phyloP scores from a whole-genome alignment of 345 rosid genomes.

The Euphorbia pulcherrima region DNA sequence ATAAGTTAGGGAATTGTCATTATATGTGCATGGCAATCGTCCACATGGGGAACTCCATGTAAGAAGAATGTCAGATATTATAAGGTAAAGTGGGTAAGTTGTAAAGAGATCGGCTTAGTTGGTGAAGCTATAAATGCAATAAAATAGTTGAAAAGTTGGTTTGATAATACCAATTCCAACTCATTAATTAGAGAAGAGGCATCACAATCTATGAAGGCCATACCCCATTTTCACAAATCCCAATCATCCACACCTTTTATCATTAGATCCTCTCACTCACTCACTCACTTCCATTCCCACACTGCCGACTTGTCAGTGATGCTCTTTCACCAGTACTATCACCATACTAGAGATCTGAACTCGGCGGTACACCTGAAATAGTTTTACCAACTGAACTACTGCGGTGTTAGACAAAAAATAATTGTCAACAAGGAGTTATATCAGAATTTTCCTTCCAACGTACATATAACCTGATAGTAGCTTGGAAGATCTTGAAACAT shows the following conservation, averaged over 20 bases:
- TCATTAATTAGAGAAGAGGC: neutral
- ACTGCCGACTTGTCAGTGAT: neutral
- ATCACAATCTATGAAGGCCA: neutral
- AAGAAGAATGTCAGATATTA: too few relatives aligned
- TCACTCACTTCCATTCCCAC: too few relatives aligned
- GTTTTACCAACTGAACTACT: too few relatives aligned
- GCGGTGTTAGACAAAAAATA: too few relatives aligned
- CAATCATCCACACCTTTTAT: neutral
- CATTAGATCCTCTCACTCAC: neutral
- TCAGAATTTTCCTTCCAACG: too few relatives aligned
- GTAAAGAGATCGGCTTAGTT: constrained; percentile 30
- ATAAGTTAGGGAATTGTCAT: too few relatives aligned
- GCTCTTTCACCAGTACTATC: neutral
- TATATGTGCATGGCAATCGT: neutral
- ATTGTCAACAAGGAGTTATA: too few relatives aligned
- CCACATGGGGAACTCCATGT: neutral
- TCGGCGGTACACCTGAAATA: too few relatives aligned
- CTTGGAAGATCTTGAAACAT: too few relatives aligned
- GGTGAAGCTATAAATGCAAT: constrained; percentile 32
- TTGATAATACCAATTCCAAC: neutral
- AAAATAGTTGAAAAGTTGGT: neutral
- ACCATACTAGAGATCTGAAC: neutral
- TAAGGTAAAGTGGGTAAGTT: neutral
- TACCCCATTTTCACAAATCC: neutral
- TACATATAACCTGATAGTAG: too few relatives aligned